Conservation (phyloP, 169 alveolate genomes). For the Neospora caninum region DNA sequence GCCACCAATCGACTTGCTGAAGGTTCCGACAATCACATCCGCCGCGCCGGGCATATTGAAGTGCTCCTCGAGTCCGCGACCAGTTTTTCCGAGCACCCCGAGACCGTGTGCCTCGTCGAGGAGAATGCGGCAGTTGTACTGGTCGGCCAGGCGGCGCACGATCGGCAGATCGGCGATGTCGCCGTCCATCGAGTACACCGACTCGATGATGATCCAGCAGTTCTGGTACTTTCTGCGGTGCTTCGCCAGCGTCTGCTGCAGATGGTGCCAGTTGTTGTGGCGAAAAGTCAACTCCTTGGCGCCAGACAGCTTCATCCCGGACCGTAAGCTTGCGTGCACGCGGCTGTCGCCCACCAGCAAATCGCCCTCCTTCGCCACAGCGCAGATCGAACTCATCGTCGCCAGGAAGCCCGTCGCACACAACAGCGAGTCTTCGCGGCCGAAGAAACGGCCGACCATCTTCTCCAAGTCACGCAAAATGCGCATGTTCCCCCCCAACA, state of each 20-base stretch:
- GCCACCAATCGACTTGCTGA: slow-evolving; percentile 80
- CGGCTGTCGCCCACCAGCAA: slow-evolving; percentile 75
- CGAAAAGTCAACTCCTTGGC: slow-evolving; percentile 77
- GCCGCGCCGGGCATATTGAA: slow-evolving; percentile 78
- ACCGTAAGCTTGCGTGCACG: slow-evolving; percentile 77
- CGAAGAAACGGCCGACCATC: slow-evolving; percentile 74
- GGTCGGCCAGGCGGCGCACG: slow-evolving; percentile 72
- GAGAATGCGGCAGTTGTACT: slow-evolving; percentile 76
- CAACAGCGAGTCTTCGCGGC: slow-evolving; percentile 79
- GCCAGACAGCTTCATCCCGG: slow-evolving; percentile 78
- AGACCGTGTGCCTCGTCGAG: slow-evolving; percentile 88
- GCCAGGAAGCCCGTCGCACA: slow-evolving; percentile 81
- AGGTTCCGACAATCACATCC: slow-evolving; percentile 81
- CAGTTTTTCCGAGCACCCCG: slow-evolving; percentile 88
- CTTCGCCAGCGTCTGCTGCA: slow-evolving; percentile 73
- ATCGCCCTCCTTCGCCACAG: slow-evolving; percentile 73
- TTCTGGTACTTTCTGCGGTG: slow-evolving; percentile 72
- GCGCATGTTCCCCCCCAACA: slow-evolving; percentile 81
- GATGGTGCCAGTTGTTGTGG: slow-evolving; percentile 79
- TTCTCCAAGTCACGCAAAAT: slow-evolving; percentile 78
- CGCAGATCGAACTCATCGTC: slow-evolving; percentile 78
- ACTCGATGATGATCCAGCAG: slow-evolving; percentile 84
- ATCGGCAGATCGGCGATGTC: slow-evolving; percentile 84
- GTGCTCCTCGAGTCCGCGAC: slow-evolving; percentile 86
- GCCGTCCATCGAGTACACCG: slow-evolving; percentile 91